Evolutionary conservation across 331 rosid genomes (phyloP).

Genomic region (Saraca asoca): DNA sequence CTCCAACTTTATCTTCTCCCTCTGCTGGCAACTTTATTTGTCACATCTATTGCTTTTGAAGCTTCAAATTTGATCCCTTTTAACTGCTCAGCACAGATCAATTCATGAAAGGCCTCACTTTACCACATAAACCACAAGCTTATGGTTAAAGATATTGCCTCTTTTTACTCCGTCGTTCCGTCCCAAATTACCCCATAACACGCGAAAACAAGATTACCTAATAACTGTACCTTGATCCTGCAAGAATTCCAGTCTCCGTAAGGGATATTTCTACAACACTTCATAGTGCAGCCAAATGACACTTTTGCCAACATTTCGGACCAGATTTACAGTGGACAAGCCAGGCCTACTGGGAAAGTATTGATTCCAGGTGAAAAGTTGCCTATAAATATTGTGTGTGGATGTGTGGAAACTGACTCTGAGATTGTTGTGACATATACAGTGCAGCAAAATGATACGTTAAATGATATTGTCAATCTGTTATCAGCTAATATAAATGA

Average conservation of each 20-base stretch:
- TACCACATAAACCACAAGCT: conserved; percentile 41
- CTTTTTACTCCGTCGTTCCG: conserved; percentile 42
- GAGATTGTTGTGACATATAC: conserved; percentile 62
- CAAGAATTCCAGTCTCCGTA: conserved; percentile 26
- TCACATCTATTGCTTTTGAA: background rate
- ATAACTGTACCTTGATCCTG: conserved; percentile 63
- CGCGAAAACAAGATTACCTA: conserved; percentile 43
- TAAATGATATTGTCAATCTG: conserved; percentile 34
- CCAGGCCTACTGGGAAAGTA: conserved; percentile 7
- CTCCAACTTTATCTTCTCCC: conserved; percentile 20
- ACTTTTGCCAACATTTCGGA: conserved; percentile 39
- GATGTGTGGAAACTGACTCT: conserved; percentile 47
- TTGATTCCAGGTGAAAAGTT: background rate
- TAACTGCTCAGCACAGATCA: conserved; percentile 38
- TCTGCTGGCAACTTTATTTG: conserved; percentile 18
- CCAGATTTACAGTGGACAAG: conserved; percentile 54
- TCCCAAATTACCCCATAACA: conserved; percentile 42
- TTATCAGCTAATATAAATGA: conserved; percentile 36
- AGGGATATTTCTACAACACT: conserved; percentile 54
- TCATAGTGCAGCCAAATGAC: conserved; percentile 40
- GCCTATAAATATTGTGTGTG: conserved; percentile 54
- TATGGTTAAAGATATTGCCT: conserved; percentile 36
- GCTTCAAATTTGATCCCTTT: conserved; percentile 35
- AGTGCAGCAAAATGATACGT: conserved; percentile 50
- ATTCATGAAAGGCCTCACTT: conserved; percentile 47